A percentile compares a stretch with the other conserved stretches of the same genome.
Evolutionary conservation across 2,329 filamentous ascomycete species (phyloP).

Genomic region (Daldinia eschscholtzii): DNA sequence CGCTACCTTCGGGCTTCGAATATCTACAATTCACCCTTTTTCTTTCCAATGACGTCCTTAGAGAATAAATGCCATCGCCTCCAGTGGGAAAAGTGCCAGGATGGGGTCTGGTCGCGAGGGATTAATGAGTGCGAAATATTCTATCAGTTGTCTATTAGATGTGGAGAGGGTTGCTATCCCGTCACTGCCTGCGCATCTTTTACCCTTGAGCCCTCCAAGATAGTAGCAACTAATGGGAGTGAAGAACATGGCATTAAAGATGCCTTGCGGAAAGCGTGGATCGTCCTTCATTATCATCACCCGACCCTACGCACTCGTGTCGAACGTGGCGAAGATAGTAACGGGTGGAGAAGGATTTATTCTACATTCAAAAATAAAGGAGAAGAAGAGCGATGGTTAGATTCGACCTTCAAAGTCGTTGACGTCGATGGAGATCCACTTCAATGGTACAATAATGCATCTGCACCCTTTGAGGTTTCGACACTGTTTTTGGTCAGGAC

Average conservation of each 20-base stretch:
- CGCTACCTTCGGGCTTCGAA: background rate
- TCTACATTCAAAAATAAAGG: slow-evolving; percentile 11
- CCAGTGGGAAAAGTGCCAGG: slow-evolving; percentile 19
- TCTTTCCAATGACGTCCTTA: background rate
- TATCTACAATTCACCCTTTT: background rate
- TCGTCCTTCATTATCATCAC: slow-evolving; percentile 24
- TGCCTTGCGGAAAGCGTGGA: slow-evolving; percentile 31
- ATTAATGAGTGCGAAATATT: slow-evolving; percentile 35
- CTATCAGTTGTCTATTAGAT: slow-evolving; percentile 15
- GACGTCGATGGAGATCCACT: slow-evolving; percentile 13
- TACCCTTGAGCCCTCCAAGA: background rate
- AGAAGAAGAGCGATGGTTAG: slow-evolving; percentile 27
- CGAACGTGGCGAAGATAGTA: slow-evolving; percentile 6
- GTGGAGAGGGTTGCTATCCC: slow-evolving; percentile 27
- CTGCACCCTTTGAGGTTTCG: slow-evolving; percentile 14
- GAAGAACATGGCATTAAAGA: slow-evolving; percentile 14
- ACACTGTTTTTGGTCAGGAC: slow-evolving; percentile 27
- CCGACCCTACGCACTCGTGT: slow-evolving; percentile 26
- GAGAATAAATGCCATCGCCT: slow-evolving; percentile 6
- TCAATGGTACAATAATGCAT: slow-evolving; percentile 26
- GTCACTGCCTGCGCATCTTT: slow-evolving; percentile 30
- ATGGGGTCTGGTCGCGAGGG: slow-evolving; percentile 27
- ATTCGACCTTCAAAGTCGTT: slow-evolving; percentile 24
- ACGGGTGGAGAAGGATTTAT: slow-evolving; percentile 28
- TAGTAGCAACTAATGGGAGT: background rate